Percentiles rank a stretch among this genome's conserved stretches.
phyloP scores from a whole-genome alignment of 305 asterid species.

The Ajuga reptans region DNA sequence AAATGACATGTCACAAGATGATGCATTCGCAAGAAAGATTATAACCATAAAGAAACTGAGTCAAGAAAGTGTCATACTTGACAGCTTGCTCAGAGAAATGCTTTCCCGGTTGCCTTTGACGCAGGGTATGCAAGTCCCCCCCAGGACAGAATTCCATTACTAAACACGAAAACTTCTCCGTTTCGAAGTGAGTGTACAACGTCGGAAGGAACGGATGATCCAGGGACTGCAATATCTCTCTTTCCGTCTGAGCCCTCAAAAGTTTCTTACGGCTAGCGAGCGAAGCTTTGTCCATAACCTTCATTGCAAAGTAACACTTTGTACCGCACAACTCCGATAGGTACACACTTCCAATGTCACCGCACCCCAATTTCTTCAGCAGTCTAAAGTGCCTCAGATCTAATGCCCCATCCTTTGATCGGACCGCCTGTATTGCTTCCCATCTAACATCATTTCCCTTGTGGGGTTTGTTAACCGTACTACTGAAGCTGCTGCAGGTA shows the following conservation, averaged over 20 bases:
- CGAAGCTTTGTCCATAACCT: constrained; percentile 89
- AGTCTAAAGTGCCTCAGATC: constrained; percentile 83
- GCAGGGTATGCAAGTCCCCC: constrained; percentile 90
- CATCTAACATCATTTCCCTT: constrained; percentile 79
- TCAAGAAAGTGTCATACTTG: constrained; percentile 46
- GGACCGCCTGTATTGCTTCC: constrained; percentile 85
- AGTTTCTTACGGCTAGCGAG: constrained; percentile 79
- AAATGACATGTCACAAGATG: background rate
- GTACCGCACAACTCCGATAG: constrained; percentile 88
- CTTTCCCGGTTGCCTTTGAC: constrained; percentile 92
- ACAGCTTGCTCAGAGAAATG: constrained; percentile 90
- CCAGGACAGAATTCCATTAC: constrained; percentile 99
- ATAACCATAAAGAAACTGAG: constrained; percentile 13
- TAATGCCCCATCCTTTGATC: constrained; percentile 57
- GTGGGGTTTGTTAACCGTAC: constrained; percentile 75
- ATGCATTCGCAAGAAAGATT: constrained; percentile 15
- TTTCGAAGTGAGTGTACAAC: constrained; percentile 75
- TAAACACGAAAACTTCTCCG: constrained; percentile 84
- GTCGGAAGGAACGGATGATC: constrained; percentile 96
- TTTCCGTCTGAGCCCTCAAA: constrained; percentile 89
- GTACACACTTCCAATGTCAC: constrained; percentile 94
- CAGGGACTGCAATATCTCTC: constrained; percentile 75
- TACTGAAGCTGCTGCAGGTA: constrained; percentile 82
- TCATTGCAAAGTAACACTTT: constrained; percentile 84
- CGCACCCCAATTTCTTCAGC: constrained; percentile 86